A percentile compares a stretch with the other conserved stretches of the same genome.
Evolutionary conservation across 1,284 basidiomycete genomes (phyloP).

Genomic region (Laetiporus sulphureus): DNA sequence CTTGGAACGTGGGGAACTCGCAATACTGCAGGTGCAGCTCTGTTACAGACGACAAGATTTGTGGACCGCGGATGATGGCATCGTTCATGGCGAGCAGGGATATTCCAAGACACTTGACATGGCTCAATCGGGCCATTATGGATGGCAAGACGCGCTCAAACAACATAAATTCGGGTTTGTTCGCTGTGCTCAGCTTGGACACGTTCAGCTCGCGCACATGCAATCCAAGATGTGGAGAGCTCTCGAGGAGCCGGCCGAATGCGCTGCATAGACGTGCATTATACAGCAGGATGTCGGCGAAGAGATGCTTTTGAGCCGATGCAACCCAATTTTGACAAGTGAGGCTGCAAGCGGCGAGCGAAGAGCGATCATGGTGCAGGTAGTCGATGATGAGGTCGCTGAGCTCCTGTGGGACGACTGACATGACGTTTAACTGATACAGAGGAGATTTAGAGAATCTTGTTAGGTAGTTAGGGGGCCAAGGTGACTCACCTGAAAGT

Average conservation of each 20-base stretch:
- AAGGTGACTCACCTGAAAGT: background rate
- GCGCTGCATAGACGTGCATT: conserved; percentile 10
- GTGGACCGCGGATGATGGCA: conserved; percentile 9
- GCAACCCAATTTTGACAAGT: conserved; percentile 31
- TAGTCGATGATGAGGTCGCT: conserved; percentile 32
- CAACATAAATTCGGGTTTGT: conserved; percentile 1
- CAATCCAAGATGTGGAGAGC: conserved; percentile 16
- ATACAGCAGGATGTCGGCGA: conserved; percentile 20
- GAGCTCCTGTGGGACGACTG: conserved; percentile 27
- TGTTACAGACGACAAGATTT: conserved; percentile 16
- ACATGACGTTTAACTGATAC: too few relatives aligned
- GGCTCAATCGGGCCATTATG: conserved; percentile 14
- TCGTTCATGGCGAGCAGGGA: conserved; percentile 14
- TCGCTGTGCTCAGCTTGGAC: conserved; percentile 9
- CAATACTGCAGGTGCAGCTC: conserved; percentile 22
- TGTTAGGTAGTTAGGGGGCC: background rate
- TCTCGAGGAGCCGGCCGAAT: conserved; percentile 18
- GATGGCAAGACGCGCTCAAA: conserved; percentile 9
- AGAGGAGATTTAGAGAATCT: background rate
- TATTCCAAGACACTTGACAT: too few relatives aligned
- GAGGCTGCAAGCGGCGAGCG: conserved; percentile 28
- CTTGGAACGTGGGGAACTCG: conserved; percentile 21
- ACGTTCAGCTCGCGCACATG: conserved; percentile 21
- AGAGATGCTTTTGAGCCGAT: conserved; percentile 30
- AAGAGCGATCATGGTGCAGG: conserved; percentile 24